phyloP scores from a whole-genome alignment of 495 filamentous ascomycete genomes.

The Penicillium tannophilum region DNA sequence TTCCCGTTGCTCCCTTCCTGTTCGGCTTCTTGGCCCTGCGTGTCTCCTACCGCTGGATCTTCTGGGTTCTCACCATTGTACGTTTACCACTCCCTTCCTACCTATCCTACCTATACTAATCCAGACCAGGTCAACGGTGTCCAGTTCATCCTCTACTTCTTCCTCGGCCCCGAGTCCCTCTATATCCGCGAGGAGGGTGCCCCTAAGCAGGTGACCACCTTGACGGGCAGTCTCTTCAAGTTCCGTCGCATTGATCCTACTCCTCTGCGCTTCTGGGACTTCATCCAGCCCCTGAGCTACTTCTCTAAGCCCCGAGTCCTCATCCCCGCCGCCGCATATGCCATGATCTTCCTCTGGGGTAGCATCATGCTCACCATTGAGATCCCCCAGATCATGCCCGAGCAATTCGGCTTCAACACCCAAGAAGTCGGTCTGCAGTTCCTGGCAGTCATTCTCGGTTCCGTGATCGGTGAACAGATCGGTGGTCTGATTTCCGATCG shows the following conservation, averaged over 20 bases:
- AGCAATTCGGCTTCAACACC: conserved; percentile 53
- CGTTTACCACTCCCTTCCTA: conserved; percentile 3
- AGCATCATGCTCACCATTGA: conserved; percentile 53
- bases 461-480: conserved; percentile 58
- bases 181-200: conserved; percentile 37
- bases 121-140: conserved; percentile 47
- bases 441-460: conserved; percentile 55
- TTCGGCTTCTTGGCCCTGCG: conserved; percentile 50
- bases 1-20: conserved; percentile 50
- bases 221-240: conserved; percentile 36
- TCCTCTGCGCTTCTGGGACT: conserved; percentile 48
- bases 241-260: conserved; percentile 52
- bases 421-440: conserved; percentile 59
- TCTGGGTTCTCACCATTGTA: conserved; percentile 48
- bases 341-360: conserved; percentile 55
- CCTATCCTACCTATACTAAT: neutral
- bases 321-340: conserved; percentile 52
- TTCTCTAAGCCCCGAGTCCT: conserved; percentile 40
- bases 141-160: conserved; percentile 56
- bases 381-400: conserved; percentile 52
- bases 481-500: conserved; percentile 52
- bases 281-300: conserved; percentile 48
- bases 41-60: conserved; percentile 50
- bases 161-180: conserved; percentile 57
- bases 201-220: conserved; percentile 7